Evolutionary conservation across 2,329 filamentous ascomycete species (phyloP), one percentile per base, ranked within the genome.

Genomic region (Trichophaea hybrida): DNA sequence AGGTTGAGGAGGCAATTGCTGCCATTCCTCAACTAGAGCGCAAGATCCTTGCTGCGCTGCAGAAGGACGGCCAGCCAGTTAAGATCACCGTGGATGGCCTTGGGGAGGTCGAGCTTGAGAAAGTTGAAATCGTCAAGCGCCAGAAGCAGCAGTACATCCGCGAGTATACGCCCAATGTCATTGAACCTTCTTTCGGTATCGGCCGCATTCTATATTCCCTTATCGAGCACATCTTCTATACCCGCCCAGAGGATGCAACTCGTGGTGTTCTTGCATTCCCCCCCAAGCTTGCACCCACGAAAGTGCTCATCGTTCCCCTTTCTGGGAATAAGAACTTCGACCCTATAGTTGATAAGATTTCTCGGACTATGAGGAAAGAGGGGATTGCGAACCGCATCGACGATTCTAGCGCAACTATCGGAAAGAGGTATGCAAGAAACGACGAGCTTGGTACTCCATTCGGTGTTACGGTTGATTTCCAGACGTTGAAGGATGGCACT

Each of bases 141-240:
- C 94, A 85, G 67, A 79, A 88, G 64, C 80, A 83, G 3, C 88
- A 95, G 73, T 85, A 94, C 71, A 60, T 84, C 60, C 81, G 93
- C 69, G 90, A 96, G 72, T 98, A 88, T 75, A 94, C 85, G 0
- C 91, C 91, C 61, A 96, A 96, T 71, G 89, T 94, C 52, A 94
- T 97, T 68, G 93, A 98, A 76, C 93, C 91, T 1, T 97, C 91
- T 0, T 98, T 97, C 69, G 91, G 91, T 77, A 94, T 97, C 70
- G 93, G 91, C 61, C 83, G 91, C 68, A 96, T 97, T 64, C 77
- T 97, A 60, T 97, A 95, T 77, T 84, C 86, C 62, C 76, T 98
- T 69, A 86, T 94, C 71, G 93, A 98, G 76, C 93, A 98, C 75
- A 83, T 81, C 72, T 98, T 90, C 80, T 98, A 93, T 91, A 88